Evolutionary conservation across 208 protist species (phyloP), one percentile per base, ranked within the genome.

Genomic region (Leishmania braziliensis): DNA sequence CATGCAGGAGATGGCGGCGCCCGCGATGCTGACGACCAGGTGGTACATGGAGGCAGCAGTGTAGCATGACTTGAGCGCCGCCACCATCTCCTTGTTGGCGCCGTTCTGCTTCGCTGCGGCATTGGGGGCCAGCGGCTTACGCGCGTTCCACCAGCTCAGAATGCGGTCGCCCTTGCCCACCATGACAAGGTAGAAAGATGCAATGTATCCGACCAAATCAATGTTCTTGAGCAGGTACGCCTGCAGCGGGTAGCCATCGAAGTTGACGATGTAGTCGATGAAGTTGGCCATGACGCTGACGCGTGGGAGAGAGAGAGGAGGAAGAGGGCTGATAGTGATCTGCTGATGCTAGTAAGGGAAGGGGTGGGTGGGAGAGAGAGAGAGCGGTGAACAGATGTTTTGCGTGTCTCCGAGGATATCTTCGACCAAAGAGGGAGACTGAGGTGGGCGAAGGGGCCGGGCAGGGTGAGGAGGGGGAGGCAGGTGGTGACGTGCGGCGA

Each of bases 171-270:
- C 85, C 63, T 78, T 83, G 70, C 90, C 88, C n/a, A 93, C 89
- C 71, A 93, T 88, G 36, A 86, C 79, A 43, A 96, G 82, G 82
- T 96, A 96, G 33, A 79, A 48, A 10, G 74, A 82, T 26, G 82
- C 87, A n/a, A 91, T 86, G 80, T 91, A 88, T 33, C 89, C 81
- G 63, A 88, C 75, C 4, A 94, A 23, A 53, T 93, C 87, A 20
- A 85, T 79, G 78, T 93, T 84, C 12, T 90, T 76, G 51, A 60
- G 60, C 63, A 96, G 87, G 69, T 82, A 86, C 26, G 81, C 43
- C 65, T 88, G 79, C 18, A 88, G 51, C 20, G 65, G 83, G 79
- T 88, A 86, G 77, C 89, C 89, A 46, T 93, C 80, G 74, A 84
- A 91, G 77, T 70, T 14, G 48, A 58, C 80, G n/a, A 79, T 65